Evolutionary conservation across 2,329 filamentous ascomycete genomes (phyloP), one percentile per base, ranked within the genome.

Genomic region (Bisporella sp.): DNA sequence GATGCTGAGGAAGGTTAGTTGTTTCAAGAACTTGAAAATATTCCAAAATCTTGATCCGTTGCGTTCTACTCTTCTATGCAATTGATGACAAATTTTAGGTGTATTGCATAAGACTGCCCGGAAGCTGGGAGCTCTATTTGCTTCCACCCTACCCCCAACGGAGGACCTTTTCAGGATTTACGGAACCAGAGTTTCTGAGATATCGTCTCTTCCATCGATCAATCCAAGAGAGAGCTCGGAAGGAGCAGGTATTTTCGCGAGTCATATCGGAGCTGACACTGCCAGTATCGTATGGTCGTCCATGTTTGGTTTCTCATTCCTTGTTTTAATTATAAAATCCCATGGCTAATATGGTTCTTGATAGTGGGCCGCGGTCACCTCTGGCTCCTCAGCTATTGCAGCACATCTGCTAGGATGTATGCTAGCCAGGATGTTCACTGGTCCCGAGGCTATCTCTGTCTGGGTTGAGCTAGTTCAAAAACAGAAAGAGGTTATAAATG

Each of bases 1-100:
- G 56, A 64, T 3, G 71, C 71, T 0, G 72, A 74, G 53, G 41
- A 55, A 5, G 71, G 71, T 4, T 50, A 21, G 21, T 3, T 3
- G 3, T 21, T 21, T 21, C 3, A 21, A 3, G 21, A 21, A 21
- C n/a, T n/a, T n/a, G n/a, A n/a, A n/a, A n/a, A n/a, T n/a, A n/a
- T n/a, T n/a, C n/a, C n/a, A n/a, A n/a, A n/a, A n/a, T n/a, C n/a
- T n/a, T n/a, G n/a, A n/a, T n/a, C n/a, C n/a, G n/a, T n/a, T n/a
- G n/a, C n/a, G n/a, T n/a, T n/a, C n/a, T n/a, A n/a, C n/a, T n/a
- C n/a, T n/a, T n/a, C n/a, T n/a, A n/a, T n/a, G n/a, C n/a, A n/a
- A n/a, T n/a, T n/a, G 21, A 21, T 21, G 21, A 21, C 21, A 21
- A 21, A 21, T 21, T 21, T 21, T 21, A 21, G 21, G 21, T 21